Percentiles rank a stretch among this genome's conserved stretches.
phyloP scores from a whole-genome alignment of 176 grass and related monocot genomes.

The Phoenix dactylifera region DNA sequence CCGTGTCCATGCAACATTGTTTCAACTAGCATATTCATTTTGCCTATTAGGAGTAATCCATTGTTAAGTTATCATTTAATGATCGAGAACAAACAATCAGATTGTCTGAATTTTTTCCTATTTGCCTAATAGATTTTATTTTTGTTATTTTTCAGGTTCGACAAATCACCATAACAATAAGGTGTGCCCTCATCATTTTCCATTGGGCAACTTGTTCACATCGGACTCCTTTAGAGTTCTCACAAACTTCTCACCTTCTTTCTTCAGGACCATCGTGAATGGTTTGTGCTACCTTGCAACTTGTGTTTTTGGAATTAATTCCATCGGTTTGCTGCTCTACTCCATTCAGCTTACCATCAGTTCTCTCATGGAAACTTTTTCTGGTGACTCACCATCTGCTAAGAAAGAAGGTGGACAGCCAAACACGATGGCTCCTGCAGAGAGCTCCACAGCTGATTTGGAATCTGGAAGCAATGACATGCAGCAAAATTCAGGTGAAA shows the following conservation, averaged over 20 bases:
- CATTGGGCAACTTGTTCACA: not conserved
- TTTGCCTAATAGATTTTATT: slow-evolving; percentile 22
- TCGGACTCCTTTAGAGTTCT: not conserved
- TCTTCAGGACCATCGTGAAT: slow-evolving; percentile 82
- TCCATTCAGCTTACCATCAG: slow-evolving; percentile 51
- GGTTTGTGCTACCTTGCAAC: slow-evolving; percentile 87
- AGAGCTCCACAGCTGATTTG: slow-evolving; percentile 24
- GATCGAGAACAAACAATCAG: too few species aligned
- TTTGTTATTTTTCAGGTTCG: slow-evolving; percentile 52
- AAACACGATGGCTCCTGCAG: slow-evolving; percentile 26
- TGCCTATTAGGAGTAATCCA: too few species aligned
- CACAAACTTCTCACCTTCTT: not conserved
- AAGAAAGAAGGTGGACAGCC: slow-evolving; percentile 36
- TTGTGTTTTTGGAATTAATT: slow-evolving; percentile 86
- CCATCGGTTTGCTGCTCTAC: slow-evolving; percentile 57
- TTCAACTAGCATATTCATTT: too few species aligned
- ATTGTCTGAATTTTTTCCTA: too few species aligned
- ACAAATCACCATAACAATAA: slow-evolving; percentile 93
- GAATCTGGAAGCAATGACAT: slow-evolving; percentile 35
- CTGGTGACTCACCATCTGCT: slow-evolving; percentile 12
- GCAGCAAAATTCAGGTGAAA: slow-evolving; percentile 47
- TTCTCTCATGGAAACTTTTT: too few species aligned
- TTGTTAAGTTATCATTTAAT: too few species aligned
- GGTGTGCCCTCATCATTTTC: slow-evolving; percentile 30
- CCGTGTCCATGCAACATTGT: too few species aligned